These are phyloP conservation scores for maize (Zea mays) DNA, from an alignment of 176 grass and related monocot species.

Conservation along the genomic window DNA sequence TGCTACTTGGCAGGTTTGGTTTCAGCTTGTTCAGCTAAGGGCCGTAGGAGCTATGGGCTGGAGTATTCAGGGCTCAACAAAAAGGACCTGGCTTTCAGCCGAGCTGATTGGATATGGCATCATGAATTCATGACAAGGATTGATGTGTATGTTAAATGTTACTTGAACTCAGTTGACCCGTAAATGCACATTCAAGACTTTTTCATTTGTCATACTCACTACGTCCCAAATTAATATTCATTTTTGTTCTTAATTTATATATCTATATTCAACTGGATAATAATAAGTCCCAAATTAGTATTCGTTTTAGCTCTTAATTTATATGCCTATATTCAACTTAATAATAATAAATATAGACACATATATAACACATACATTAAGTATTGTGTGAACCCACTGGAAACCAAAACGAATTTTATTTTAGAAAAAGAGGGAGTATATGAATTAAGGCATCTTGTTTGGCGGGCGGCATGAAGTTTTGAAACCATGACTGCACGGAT, in stretches of 20 bases:
- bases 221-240: too few relatives aligned
- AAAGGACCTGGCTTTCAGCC: not conserved
- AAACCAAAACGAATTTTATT: too few relatives aligned
- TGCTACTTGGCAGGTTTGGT: not conserved
- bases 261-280: too few relatives aligned
- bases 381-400: too few relatives aligned
- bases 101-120: not conserved
- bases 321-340: too few relatives aligned
- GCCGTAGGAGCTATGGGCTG: not conserved
- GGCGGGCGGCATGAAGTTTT: not conserved
- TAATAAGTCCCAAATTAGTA: too few relatives aligned
- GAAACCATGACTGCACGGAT: not conserved
- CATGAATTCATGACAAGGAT: not conserved
- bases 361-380: too few relatives aligned
- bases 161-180: not conserved
- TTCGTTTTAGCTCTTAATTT: too few relatives aligned
- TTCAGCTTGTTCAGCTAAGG: slow-evolving; percentile 13
- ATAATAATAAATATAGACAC: too few relatives aligned
- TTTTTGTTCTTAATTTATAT: too few relatives aligned
- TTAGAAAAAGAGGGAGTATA: too few relatives aligned
- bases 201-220: not conserved
- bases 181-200: not conserved
- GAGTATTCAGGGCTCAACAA: slow-evolving; percentile 8
- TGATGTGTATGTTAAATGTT: not conserved
- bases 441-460: slow-evolving; percentile 3